Evolutionary conservation across 176 grass and related monocot species (phyloP).

Genomic region (Oryza punctata): DNA sequence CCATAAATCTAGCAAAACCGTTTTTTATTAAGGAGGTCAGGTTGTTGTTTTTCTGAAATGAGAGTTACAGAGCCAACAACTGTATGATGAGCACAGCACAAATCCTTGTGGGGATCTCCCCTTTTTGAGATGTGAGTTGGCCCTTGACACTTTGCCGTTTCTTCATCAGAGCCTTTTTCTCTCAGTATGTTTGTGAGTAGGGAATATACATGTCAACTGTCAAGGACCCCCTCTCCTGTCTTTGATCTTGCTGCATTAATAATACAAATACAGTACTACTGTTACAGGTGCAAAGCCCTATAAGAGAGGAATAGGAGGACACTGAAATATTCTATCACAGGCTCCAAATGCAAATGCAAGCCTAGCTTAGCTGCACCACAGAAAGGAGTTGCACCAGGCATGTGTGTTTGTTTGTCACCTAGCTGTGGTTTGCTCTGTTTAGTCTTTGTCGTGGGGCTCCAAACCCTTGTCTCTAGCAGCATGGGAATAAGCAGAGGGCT

Average conservation of each 20-base stretch:
- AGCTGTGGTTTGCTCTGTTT: conserved; percentile 53
- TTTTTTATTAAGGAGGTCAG: neutral
- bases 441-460: conserved; percentile 29
- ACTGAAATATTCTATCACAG: conserved; percentile 33
- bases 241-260: conserved; percentile 1
- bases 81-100: conserved; percentile 19
- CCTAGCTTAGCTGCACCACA: neutral
- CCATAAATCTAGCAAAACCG: too few relatives aligned
- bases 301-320: conserved; percentile 1
- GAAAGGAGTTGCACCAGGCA: conserved; percentile 20
- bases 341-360: neutral
- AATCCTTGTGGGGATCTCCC: conserved; percentile 28
- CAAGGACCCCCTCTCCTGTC: neutral
- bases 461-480: conserved; percentile 47
- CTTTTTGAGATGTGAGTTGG: conserved; percentile 30
- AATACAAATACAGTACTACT: neutral
- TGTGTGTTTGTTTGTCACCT: conserved; percentile 47
- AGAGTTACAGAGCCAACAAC: neutral
- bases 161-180: conserved; percentile 35
- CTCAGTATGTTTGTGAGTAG: conserved; percentile 21
- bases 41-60: neutral
- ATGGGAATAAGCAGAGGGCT: conserved; percentile 28
- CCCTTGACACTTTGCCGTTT: conserved; percentile 32
- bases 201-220: conserved; percentile 33
- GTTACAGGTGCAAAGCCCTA: neutral